These are phyloP conservation scores for Tetrahymena elliotti DNA, from an alignment of 73 alveolate genomes.

Conservation along the genomic window DNA sequence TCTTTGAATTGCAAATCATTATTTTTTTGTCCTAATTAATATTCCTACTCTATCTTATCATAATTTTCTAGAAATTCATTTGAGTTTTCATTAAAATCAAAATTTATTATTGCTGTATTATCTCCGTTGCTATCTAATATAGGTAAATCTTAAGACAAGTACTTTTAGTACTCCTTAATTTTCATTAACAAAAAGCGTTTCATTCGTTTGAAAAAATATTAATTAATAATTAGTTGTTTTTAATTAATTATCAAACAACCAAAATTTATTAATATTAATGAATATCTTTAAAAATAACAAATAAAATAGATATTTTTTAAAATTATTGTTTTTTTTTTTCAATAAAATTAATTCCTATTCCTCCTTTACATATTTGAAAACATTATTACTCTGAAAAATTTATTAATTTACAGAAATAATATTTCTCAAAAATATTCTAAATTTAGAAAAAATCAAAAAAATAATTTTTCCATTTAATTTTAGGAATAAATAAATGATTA, in stretches of 20 bases:
- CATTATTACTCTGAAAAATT: too few relatives aligned
- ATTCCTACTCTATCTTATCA: not conserved
- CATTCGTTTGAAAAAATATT: not conserved
- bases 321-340: too few relatives aligned
- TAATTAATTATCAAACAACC: not conserved
- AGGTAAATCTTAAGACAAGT: not conserved
- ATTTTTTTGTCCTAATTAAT: not conserved
- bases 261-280: not conserved
- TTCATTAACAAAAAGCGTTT: not conserved
- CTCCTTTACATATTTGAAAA: too few relatives aligned
- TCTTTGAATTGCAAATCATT: not conserved
- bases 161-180: not conserved
- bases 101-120: not conserved
- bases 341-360: too few relatives aligned
- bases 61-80: not conserved
- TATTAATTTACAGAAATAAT: too few relatives aligned
- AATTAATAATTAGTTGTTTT: not conserved
- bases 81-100: not conserved
- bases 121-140: not conserved
- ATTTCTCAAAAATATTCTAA: too few relatives aligned
- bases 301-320: not conserved
- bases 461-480: too few relatives aligned
- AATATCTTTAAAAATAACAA: not conserved
- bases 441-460: too few relatives aligned
- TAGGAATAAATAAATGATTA: too few relatives aligned